Base-by-base conservation (phyloP, 2,329 filamentous ascomycete species). In the Nothophaeocryptopus gaeumannii region DNA sequence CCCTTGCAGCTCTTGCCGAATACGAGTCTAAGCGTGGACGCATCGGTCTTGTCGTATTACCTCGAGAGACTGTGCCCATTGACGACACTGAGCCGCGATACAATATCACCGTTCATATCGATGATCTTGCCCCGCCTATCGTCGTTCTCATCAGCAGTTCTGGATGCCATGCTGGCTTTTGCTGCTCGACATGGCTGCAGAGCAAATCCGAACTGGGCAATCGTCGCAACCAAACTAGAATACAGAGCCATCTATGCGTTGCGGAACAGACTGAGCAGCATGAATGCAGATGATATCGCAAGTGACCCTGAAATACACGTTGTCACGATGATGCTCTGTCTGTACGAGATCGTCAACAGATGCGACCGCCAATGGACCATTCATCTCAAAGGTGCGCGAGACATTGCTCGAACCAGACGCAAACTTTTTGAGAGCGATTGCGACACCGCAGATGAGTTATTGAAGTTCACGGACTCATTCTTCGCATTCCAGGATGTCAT, bases 321-420 rank as follows among this genome's bases (percentile, higher is more conserved):
- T 34, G 40, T 43, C 10, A 43, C 40, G 2, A 43, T 43, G 40
- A 43, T 43, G 40, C 40, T 43, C 30, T 43, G 40, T 32, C 34
- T 43, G n/a, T 43, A 43, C 40, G 40, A 43, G 30, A 43, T 43
- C 11, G 13, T 43, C 40, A 43, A 43, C 30, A 43, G 34, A 11
- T 43, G 40, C n/a, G 40, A 43, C 30, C 32, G 26, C 12, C 40
- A 43, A 12, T 43, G 40, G 40, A 32, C 34, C 30, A 43, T 43
- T n/a, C 40, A 43, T 32, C 26, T 43, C 8, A 43, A 43, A 43
- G 40, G 40, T 9, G 40, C 40, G 11, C 30, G 40, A 8, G 40
- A 43, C 9, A 43, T 43, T 11, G 40, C 40, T 16, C 30, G 40
- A n/a, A 43, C 40, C 13, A 43, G 40, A 15, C 40, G 29, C 12